phyloP scores from a whole-genome alignment of 257 asterid genomes.

The Ajuga chamaepitys region DNA sequence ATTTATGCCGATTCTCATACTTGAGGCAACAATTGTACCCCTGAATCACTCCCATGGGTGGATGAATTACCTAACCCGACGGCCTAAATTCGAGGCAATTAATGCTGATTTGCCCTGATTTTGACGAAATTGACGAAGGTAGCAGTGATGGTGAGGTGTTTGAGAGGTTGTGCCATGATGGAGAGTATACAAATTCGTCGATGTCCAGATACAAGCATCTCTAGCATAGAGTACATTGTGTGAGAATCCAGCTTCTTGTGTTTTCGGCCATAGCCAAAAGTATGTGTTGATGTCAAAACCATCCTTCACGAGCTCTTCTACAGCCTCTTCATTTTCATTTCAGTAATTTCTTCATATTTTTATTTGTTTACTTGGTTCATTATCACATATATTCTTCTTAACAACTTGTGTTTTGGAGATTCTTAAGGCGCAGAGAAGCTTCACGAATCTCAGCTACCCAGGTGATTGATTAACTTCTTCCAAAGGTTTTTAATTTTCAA shows the following conservation, averaged over 20 bases:
- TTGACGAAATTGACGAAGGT: conserved; percentile 9
- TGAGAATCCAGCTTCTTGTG: too few species aligned
- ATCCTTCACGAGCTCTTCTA: conserved; percentile 26
- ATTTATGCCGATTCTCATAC: too few species aligned
- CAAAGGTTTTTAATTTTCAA: too few species aligned
- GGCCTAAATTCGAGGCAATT: conserved; percentile 81
- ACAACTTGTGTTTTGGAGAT: too few species aligned
- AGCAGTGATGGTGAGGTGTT: conserved; percentile 40
- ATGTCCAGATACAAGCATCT: conserved; percentile 64
- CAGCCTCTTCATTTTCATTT: conserved; percentile 6
- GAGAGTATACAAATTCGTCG: conserved; percentile 77
- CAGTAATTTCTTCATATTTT: too few species aligned
- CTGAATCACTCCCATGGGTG: conserved; percentile 53
- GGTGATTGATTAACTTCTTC: too few species aligned
- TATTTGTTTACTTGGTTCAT: too few species aligned
- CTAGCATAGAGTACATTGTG: conserved; percentile 40
- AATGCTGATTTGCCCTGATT: conserved; percentile 40
- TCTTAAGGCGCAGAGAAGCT: too few species aligned
- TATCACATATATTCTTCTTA: too few species aligned
- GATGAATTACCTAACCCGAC: conserved; percentile 51
- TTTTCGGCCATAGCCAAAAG: conserved; percentile 77
- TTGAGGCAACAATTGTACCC: too few species aligned
- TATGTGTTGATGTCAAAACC: conserved; percentile 49
- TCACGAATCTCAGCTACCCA: too few species aligned
- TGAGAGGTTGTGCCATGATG: conserved; percentile 37